These are phyloP conservation scores for Aspergillus asperescens DNA, from an alignment of 495 filamentous ascomycete genomes.

Conservation along the genomic window DNA sequence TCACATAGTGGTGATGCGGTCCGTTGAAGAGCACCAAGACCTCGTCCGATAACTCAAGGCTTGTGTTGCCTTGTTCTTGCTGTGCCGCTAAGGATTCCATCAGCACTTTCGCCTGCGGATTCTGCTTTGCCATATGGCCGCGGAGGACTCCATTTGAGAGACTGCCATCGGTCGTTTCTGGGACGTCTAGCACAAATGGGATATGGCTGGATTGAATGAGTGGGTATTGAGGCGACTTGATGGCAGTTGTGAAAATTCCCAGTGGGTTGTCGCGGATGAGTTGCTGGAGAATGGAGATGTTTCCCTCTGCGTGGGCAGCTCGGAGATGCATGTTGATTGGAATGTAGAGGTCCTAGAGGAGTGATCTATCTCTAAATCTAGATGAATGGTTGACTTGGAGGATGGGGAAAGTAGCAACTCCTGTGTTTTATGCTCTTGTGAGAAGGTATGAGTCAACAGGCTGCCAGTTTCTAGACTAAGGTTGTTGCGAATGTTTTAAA, in stretches of 20 bases:
- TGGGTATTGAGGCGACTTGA: conserved; percentile 38
- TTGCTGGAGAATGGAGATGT: conserved; percentile 13
- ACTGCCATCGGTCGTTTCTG: conserved; percentile 21
- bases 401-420: no score
- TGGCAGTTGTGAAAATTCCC: conserved; percentile 50
- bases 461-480: no score
- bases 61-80: background rate
- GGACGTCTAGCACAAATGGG: conserved; percentile 50
- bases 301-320: conserved; percentile 12
- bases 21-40: conserved; percentile 50
- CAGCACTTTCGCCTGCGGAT: conserved; percentile 53
- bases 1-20: conserved; percentile 50
- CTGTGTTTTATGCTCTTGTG: no score
- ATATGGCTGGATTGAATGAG: conserved; percentile 52
- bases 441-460: no score
- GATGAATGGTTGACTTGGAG: no score
- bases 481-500: conserved; percentile 1
- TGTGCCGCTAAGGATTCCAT: conserved; percentile 34
- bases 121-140: conserved; percentile 51
- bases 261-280: conserved; percentile 51
- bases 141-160: conserved; percentile 36
- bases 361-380: no score
- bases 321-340: conserved; percentile 14
- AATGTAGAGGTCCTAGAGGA: background rate
- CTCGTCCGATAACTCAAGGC: conserved; percentile 24